Percentiles rank a stretch among this genome's conserved stretches.
phyloP scores from a whole-genome alignment of 331 rosid species.

The Malus hybrid region DNA sequence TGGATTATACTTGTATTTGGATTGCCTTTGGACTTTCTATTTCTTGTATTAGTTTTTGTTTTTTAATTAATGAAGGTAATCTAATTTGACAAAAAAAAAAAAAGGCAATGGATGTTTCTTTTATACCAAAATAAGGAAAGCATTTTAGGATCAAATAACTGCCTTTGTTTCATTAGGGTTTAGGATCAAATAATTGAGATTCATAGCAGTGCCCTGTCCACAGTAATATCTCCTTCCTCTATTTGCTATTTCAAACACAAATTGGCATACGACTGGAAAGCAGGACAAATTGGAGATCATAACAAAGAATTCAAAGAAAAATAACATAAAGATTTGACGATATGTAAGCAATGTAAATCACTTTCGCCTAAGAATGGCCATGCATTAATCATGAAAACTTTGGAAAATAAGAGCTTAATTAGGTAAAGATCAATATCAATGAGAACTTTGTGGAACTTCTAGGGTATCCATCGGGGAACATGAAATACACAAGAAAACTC shows the following conservation, averaged over 20 bases:
- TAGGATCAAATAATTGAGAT: background rate
- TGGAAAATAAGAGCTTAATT: background rate
- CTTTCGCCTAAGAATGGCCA: background rate
- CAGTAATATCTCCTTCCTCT: background rate
- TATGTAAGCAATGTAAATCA: background rate
- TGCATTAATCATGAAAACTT: background rate
- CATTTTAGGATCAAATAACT: background rate
- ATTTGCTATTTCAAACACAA: background rate
- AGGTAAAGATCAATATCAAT: background rate
- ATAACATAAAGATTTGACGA: background rate
- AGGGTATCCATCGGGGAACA: background rate
- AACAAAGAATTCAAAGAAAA: background rate
- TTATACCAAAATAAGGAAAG: too few species aligned
- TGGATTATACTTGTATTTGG: too few species aligned
- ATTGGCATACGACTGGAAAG: background rate
- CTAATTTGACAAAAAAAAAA: too few species aligned
- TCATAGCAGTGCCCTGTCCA: background rate
- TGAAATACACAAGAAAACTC: background rate
- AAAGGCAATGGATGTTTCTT: too few species aligned
- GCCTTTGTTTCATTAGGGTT: background rate
- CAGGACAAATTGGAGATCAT: background rate
- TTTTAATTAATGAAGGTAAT: too few species aligned
- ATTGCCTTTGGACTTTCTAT: too few species aligned
- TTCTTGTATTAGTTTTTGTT: too few species aligned
- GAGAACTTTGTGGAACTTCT: background rate